phyloP scores from a whole-genome alignment of 768 basidiomycete genomes.

The Chalciporus pseudorubinellus region DNA sequence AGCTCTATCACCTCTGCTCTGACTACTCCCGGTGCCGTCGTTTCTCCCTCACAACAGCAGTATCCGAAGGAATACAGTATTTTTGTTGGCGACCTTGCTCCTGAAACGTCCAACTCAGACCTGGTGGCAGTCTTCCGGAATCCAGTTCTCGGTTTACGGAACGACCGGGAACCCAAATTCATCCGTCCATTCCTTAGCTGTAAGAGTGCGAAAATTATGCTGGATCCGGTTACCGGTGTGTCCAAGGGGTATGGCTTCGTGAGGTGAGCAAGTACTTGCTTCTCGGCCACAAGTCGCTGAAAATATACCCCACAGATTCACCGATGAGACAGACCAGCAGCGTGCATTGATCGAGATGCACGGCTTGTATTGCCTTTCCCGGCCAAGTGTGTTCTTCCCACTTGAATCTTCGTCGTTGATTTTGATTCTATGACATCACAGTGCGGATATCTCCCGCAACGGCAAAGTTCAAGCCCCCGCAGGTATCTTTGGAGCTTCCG shows the following conservation, averaged over 20 bases:
- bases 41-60: constrained; percentile 45
- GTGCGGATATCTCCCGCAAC: constrained; percentile 92
- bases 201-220: constrained; percentile 95
- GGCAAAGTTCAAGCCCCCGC: constrained; percentile 76
- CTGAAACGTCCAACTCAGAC: constrained; percentile 93
- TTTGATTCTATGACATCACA: constrained; percentile 38
- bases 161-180: constrained; percentile 85
- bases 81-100: constrained; percentile 91
- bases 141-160: constrained; percentile 79
- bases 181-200: constrained; percentile 88
- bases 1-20: constrained; percentile 32
- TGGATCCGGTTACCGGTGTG: constrained; percentile 85
- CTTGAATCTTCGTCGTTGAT: constrained; percentile 1
- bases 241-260: constrained; percentile 94
- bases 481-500: constrained; percentile 42
- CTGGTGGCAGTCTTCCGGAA: constrained; percentile 92
- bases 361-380: constrained; percentile 82
- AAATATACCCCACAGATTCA: constrained; percentile 54
- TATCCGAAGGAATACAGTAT: constrained; percentile 88
- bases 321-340: constrained; percentile 84
- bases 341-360: constrained; percentile 91
- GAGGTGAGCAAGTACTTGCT: constrained; percentile 46
- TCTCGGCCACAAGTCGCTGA: constrained; percentile 7
- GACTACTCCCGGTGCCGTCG: constrained; percentile 26
- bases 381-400: constrained; percentile 64